A percentile compares a stretch with the other conserved stretches of the same genome.
Conservation (phyloP, 352 stramenopile genomes). For the Phytophthora colocasiae region DNA sequence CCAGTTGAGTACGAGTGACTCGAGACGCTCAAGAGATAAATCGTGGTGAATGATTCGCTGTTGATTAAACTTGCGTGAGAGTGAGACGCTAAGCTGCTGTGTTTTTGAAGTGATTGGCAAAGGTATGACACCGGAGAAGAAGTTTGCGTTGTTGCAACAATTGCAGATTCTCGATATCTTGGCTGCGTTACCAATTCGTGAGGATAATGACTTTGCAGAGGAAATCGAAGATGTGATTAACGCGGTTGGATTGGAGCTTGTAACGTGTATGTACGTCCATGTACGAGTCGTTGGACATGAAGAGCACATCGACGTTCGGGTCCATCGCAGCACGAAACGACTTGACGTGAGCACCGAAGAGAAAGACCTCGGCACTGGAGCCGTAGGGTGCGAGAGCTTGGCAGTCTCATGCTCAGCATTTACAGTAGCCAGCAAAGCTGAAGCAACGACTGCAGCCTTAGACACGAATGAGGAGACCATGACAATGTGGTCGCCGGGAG, state of each 20-base stretch:
- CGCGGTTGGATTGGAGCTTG: slow-evolving; percentile 77
- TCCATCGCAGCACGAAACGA: slow-evolving; percentile 53
- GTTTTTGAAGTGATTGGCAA: slow-evolving; percentile 90
- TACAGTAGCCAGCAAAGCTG: slow-evolving; percentile 16
- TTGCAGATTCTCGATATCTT: slow-evolving; percentile 75
- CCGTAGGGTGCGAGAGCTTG: slow-evolving; percentile 65
- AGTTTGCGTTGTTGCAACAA: slow-evolving; percentile 77
- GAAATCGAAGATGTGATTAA: slow-evolving; percentile 81
- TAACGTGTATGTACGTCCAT: slow-evolving; percentile 85
- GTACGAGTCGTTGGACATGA: slow-evolving; percentile 81
- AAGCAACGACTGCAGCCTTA: slow-evolving; percentile 24
- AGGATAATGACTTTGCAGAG: slow-evolving; percentile 85
- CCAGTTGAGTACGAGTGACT: slow-evolving; percentile 70
- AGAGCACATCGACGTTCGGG: slow-evolving; percentile 70
- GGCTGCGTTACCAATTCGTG: slow-evolving; percentile 59
- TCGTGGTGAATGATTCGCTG: slow-evolving; percentile 87
- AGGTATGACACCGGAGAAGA: slow-evolving; percentile 86
- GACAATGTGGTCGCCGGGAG: slow-evolving; percentile 1
- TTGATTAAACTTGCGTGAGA: slow-evolving; percentile 78
- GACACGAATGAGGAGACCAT: slow-evolving; percentile 33
- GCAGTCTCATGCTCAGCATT: slow-evolving; percentile 54
- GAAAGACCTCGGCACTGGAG: slow-evolving; percentile 73
- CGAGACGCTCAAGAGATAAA: slow-evolving; percentile 88
- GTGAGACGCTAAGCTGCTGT: slow-evolving; percentile 70
- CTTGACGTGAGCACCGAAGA: slow-evolving; percentile 80